Conservation (phyloP, 768 basidiomycete species). For the Piloderma croceum region DNA sequence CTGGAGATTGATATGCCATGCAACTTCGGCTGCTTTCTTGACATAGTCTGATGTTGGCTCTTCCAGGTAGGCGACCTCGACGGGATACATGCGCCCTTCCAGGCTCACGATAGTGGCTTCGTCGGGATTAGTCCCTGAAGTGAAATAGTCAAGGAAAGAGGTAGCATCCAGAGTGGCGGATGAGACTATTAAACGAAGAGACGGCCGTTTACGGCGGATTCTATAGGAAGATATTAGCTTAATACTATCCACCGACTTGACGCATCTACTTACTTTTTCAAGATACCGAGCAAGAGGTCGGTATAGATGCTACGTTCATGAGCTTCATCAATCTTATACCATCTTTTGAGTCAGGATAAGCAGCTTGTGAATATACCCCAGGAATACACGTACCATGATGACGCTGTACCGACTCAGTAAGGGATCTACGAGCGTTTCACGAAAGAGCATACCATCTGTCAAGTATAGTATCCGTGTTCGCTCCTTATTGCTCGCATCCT, state of each 20-base stretch:
- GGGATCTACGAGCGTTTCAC: slow-evolving; percentile 90
- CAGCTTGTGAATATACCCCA: background rate
- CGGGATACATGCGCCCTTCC: slow-evolving; percentile 93
- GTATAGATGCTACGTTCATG: slow-evolving; percentile 97
- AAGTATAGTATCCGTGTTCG: slow-evolving; percentile 89
- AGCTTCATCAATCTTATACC: slow-evolving; percentile 84
- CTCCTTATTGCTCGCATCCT: slow-evolving; percentile 82
- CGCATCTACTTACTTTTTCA: slow-evolving; percentile 71
- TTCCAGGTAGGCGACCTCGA: slow-evolving; percentile 84
- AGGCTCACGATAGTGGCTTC: slow-evolving; percentile 84
- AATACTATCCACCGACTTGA: background rate
- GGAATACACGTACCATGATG: slow-evolving; percentile 71
- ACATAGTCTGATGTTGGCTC: slow-evolving; percentile 80
- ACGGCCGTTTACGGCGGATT: slow-evolving; percentile 86
- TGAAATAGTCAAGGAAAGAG: slow-evolving; percentile 87
- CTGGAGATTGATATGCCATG: slow-evolving; percentile 77
- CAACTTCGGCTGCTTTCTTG: slow-evolving; percentile 71
- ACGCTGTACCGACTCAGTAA: slow-evolving; percentile 89
- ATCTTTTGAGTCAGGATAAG: background rate
- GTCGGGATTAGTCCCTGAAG: slow-evolving; percentile 49
- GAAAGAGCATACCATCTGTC: slow-evolving; percentile 98
- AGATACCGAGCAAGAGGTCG: slow-evolving; percentile 81
- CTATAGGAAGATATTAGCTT: slow-evolving; percentile 33
- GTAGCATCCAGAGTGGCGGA: slow-evolving; percentile 95
- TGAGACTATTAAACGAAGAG: slow-evolving; percentile 86